Evolutionary conservation across 208 protist species (phyloP), one percentile per base, ranked within the genome.

Genomic region (Crithidia brevicula): DNA sequence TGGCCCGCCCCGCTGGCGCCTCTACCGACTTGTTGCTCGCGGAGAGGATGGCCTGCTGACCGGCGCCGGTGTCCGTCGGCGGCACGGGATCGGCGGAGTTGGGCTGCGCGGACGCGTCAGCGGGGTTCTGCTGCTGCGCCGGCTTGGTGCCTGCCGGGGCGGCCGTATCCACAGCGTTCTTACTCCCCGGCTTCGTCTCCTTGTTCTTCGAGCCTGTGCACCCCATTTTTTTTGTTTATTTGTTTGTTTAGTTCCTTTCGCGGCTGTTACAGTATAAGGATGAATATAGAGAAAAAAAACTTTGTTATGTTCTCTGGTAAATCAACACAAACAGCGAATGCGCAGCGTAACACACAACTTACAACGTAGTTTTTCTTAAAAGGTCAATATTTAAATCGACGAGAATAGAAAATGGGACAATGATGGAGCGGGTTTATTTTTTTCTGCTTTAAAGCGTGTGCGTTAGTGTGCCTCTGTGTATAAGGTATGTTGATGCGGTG

Each of bases 161-260:
- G 15, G 45, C 27, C 4, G 45, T 52, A 23, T 65, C 45, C 20
- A 42, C 59, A 2, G 59, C 58, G 18, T 70, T 52, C 38, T 36
- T 16, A 11, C 33, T 47, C 22, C 22, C 28, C 30, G 38, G 28
- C 72, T 62, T 72, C 43, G 49, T 57, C 28, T 71, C 66, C 54
- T 73, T 67, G 54, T 67, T 74, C 72, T 88, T 89, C 18, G 79
- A 86, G 30, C 69, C 72, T 31, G 60, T 53, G 79, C 77, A 78
- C 54, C 84, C 81, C 81, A 86, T 89, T 66, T 49, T 74, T 43
- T 77, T 50, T 43, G 43, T 67, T 56, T 15, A 13, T 31, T 56
- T 72, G 23, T 51, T 56, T 27, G 33, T 56, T 59, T n/a, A 57
- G 4, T 58, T 27, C 5, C 27, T 38, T 7, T 71, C 1, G 40